Evolutionary conservation across 2,329 filamentous ascomycete species (phyloP), one percentile per base, ranked within the genome.

Genomic region (Daldinia sp.): DNA sequence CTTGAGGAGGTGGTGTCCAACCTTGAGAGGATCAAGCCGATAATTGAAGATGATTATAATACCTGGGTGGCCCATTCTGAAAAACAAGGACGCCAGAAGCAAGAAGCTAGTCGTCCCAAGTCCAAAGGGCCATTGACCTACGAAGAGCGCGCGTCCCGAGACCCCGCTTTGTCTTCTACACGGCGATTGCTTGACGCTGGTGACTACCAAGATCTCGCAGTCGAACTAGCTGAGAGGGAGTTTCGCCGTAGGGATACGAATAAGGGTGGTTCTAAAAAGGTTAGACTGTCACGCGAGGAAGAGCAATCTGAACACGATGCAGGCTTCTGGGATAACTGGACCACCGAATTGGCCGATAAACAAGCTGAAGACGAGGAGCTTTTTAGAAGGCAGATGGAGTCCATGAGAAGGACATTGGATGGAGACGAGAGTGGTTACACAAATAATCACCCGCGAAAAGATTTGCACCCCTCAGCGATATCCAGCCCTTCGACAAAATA

Each of bases 1-100:
- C 77, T 87, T 17, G 74, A 84, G 39, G 78, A 79, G 9, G 89
- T 93, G 15, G 77, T 96, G 11, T 81, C 83, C 63, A 86, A 89
- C 66, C 82, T 99, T 27, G 94, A 97, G 76, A 78, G 83, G 7
- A 82, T 97, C 58, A 95, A 93, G 72, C 93, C 93, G 0, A 84
- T 89, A 15, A 90, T 99, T 55, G 87, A 90, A 45, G 84, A 83
- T 64, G 85, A 89, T 11, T 88, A 92, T 73, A 83, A 89, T n/a
- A 83, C 85, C 56, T 94, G 91, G 85, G 75, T 85, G 58, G 79
- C 83, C 79, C 78, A 82, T 43, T 77, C 80, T 7, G 77, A 75
- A 21, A 79, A 75, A 68, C 73, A 76, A 61, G 68, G 51, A 67
- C 60, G 45, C 39, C 11, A 63, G 49, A 35, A 72, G 37, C 58